A percentile compares a stretch with the other conserved stretches of the same genome.
These are phyloP conservation scores for Cercospora citrullina DNA, from an alignment of 2,329 filamentous ascomycete genomes.

Conservation along the genomic window DNA sequence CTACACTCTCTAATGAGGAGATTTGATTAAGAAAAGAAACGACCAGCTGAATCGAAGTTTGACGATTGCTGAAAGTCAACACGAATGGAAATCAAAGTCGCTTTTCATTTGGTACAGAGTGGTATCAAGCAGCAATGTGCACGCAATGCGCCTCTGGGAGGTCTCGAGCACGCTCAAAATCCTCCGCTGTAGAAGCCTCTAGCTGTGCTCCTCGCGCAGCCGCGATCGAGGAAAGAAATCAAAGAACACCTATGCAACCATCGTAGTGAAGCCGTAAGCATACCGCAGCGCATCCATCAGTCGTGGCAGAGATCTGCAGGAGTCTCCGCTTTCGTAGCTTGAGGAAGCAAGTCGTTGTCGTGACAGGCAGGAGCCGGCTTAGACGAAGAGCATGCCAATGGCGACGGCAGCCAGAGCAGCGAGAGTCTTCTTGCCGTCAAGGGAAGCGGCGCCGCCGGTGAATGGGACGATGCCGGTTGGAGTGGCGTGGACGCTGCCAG, in stretches of 20 bases:
- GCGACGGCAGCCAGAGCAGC: constrained; percentile 10
- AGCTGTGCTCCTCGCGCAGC: background rate
- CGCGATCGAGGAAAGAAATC: background rate
- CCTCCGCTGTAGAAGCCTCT: background rate
- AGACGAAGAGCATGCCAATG: constrained; percentile 11
- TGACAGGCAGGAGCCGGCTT: background rate
- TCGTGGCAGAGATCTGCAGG: background rate
- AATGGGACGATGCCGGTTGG: constrained; percentile 12
- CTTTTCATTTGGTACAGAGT: background rate
- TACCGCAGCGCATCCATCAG: background rate
- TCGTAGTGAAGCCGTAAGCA: constrained; percentile 2
- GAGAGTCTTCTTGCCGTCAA: constrained; percentile 3
- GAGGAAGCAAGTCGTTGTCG: background rate
- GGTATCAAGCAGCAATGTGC: background rate
- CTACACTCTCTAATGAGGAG: background rate
- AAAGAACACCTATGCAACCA: background rate
- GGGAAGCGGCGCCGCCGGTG: constrained; percentile 2
- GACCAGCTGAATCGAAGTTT: background rate
- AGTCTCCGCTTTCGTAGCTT: background rate
- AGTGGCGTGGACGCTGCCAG: background rate
- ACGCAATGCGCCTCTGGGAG: background rate
- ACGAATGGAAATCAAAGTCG: background rate
- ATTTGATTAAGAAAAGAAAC: background rate
- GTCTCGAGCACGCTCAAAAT: background rate
- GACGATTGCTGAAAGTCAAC: background rate